phyloP scores from a whole-genome alignment of 2,329 filamentous ascomycete genomes.

The Penicillium janthinellum region DNA sequence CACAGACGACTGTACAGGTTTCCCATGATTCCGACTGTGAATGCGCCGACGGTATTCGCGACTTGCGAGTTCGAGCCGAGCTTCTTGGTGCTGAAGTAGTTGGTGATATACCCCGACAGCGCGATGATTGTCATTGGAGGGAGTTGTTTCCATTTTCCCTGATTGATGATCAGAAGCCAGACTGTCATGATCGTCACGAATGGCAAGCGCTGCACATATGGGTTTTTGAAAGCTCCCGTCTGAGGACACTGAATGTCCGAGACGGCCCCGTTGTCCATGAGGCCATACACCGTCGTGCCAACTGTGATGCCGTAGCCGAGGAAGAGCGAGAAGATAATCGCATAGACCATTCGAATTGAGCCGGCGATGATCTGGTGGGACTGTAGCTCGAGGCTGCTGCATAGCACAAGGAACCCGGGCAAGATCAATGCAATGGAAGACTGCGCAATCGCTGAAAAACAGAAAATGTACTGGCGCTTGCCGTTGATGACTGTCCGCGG shows the following conservation, averaged over 20 bases:
- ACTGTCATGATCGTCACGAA: slow-evolving; percentile 74
- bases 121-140: slow-evolving; percentile 75
- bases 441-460: slow-evolving; percentile 70
- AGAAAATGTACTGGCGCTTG: slow-evolving; percentile 56
- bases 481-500: slow-evolving; percentile 34
- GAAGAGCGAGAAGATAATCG: slow-evolving; percentile 70
- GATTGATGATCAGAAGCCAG: slow-evolving; percentile 76
- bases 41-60: slow-evolving; percentile 73
- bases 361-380: slow-evolving; percentile 68
- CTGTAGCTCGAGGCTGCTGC: slow-evolving; percentile 64
- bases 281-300: slow-evolving; percentile 62
- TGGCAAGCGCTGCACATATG: slow-evolving; percentile 59
- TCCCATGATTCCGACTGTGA: slow-evolving; percentile 73
- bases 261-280: slow-evolving; percentile 57
- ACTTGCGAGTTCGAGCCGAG: slow-evolving; percentile 74
- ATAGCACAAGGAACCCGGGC: slow-evolving; percentile 65
- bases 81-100: slow-evolving; percentile 41
- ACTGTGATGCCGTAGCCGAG: slow-evolving; percentile 71
- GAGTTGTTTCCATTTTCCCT: slow-evolving; percentile 76
- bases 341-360: slow-evolving; percentile 47
- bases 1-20: slow-evolving; percentile 72
- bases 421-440: slow-evolving; percentile 71
- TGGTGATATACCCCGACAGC: slow-evolving; percentile 69
- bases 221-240: slow-evolving; percentile 33
- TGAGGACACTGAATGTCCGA: slow-evolving; percentile 50